Evolutionary conservation across 768 basidiomycete genomes (phyloP).

Genomic region (Russula sp.): DNA sequence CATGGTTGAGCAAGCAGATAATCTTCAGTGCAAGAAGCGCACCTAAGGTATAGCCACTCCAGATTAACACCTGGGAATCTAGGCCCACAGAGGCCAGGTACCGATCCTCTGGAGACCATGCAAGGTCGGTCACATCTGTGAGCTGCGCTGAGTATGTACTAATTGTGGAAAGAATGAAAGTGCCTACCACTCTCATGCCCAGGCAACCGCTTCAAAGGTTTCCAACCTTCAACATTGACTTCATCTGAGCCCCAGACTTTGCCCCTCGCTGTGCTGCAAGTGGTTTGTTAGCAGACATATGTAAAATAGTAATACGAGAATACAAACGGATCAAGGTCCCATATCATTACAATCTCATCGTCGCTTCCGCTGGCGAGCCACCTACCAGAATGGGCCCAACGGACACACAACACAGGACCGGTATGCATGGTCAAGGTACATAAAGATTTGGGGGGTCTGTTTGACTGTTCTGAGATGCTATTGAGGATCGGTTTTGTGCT

Average conservation of each 20-base stretch:
- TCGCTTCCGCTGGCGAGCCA: constrained; percentile 97
- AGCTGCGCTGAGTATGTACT: neutral
- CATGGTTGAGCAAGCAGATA: neutral
- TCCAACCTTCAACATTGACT: constrained; percentile 96
- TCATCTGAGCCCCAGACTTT: constrained; percentile 95
- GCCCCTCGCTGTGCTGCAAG: constrained; percentile 62
- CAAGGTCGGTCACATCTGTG: constrained; percentile 88
- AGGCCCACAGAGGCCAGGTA: constrained; percentile 92
- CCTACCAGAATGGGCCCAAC: constrained; percentile 91
- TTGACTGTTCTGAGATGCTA: constrained; percentile 55
- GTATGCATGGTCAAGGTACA: constrained; percentile 93
- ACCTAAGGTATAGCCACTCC: constrained; percentile 93
- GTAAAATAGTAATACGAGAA: neutral
- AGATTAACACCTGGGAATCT: constrained; percentile 86
- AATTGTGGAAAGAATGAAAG: neutral
- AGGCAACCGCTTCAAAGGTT: constrained; percentile 82
- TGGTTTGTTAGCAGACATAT: neutral
- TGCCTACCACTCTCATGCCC: constrained; percentile 89
- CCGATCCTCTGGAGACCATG: constrained; percentile 90
- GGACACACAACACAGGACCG: constrained; percentile 83
- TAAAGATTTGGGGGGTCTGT: constrained; percentile 76
- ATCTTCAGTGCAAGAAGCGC: constrained; percentile 24
- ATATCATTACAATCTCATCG: constrained; percentile 92
- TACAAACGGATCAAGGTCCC: constrained; percentile 94
- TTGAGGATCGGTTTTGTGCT: constrained; percentile 93